Evolutionary conservation across 2,329 filamentous ascomycete species (phyloP).

Genomic region (Hymenotorrendiella dingleyae): DNA sequence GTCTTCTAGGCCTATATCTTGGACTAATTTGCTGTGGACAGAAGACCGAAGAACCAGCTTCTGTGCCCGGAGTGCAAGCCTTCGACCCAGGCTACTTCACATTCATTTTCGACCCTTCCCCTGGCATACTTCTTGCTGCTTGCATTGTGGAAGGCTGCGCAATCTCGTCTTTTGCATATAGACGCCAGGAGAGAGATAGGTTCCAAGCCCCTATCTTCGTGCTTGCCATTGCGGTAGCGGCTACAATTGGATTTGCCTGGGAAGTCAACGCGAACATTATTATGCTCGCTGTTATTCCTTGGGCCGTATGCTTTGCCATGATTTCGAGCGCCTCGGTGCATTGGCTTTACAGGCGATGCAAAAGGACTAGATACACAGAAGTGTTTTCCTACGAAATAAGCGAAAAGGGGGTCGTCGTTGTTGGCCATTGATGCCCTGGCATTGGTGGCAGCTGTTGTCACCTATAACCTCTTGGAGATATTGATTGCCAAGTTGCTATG

Average conservation of each 20-base stretch:
- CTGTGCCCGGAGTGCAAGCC: neutral
- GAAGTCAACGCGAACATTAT: slow-evolving; percentile 29
- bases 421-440: too few relatives aligned
- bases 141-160: slow-evolving; percentile 33
- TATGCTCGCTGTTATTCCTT: slow-evolving; percentile 32
- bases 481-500: too few relatives aligned
- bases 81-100: slow-evolving; percentile 13
- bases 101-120: slow-evolving; percentile 29
- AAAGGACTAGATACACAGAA: slow-evolving; percentile 14
- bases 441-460: neutral
- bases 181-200: slow-evolving; percentile 28
- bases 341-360: slow-evolving; percentile 14
- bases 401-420: slow-evolving; percentile 10
- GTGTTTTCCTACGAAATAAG: slow-evolving; percentile 10
- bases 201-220: slow-evolving; percentile 31
- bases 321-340: slow-evolving; percentile 28
- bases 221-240: slow-evolving; percentile 20
- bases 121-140: slow-evolving; percentile 30
- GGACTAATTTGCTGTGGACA: too few relatives aligned
- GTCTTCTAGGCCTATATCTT: too few relatives aligned
- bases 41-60: too few relatives aligned
- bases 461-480: too few relatives aligned
- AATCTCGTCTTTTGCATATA: slow-evolving; percentile 33
- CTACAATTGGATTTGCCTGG: slow-evolving; percentile 22
- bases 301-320: slow-evolving; percentile 34